A percentile compares a stretch with the other conserved stretches of the same genome.
phyloP scores from a whole-genome alignment of 2,329 filamentous ascomycete genomes.

The Colletotrichum sp. region DNA sequence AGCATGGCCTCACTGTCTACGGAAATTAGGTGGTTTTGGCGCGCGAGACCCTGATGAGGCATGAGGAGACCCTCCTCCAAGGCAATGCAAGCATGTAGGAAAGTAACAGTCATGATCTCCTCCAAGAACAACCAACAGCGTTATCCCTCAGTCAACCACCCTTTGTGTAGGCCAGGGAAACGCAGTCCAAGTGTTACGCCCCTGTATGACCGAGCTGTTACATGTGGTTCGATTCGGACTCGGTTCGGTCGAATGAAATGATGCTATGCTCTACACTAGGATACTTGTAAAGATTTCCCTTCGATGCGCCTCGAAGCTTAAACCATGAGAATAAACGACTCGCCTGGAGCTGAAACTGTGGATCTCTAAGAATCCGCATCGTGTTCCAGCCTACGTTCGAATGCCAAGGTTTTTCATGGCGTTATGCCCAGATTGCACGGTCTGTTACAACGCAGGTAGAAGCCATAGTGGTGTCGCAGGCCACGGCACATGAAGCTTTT shows the following conservation, averaged over 20 bases:
- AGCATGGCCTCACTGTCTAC: slow-evolving; percentile 30
- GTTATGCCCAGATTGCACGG: neutral
- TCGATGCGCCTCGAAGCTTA: neutral
- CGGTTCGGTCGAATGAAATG: neutral
- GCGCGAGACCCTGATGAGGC: neutral
- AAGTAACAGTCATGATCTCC: neutral
- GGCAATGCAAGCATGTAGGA: neutral
- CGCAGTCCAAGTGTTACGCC: neutral
- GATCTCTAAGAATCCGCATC: neutral
- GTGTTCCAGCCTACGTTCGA: neutral
- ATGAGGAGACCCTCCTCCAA: neutral
- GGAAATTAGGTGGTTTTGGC: slow-evolving; percentile 22
- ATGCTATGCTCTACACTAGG: neutral
- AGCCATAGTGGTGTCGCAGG: neutral
- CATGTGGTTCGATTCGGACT: neutral
- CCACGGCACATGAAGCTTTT: neutral
- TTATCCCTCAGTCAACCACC: neutral
- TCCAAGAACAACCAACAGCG: neutral
- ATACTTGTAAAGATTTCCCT: neutral
- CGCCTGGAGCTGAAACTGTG: neutral
- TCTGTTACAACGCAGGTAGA: neutral
- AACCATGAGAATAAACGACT: neutral
- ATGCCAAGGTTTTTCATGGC: neutral
- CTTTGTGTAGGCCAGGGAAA: neutral
- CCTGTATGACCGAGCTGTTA: neutral